Base-by-base conservation (phyloP, 768 basidiomycete genomes). In the Tulasnella sp. region DNA sequence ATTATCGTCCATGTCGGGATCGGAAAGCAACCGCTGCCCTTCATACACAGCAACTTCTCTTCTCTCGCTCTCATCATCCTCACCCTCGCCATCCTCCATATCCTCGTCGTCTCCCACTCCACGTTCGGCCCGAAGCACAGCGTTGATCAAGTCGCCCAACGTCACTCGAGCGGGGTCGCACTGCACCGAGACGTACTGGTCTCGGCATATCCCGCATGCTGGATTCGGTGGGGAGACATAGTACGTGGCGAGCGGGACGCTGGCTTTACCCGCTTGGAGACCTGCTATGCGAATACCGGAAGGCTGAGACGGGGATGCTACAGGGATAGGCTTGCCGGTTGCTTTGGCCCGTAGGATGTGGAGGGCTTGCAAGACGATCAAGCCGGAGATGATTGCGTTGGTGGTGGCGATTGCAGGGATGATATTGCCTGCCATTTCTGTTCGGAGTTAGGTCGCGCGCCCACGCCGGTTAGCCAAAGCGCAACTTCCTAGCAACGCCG, bases 341-440 rank as follows among this genome's bases (percentile, higher is more conserved):
- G 19, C 37, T 49, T 84, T 82, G 42, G 85, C 80, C 29, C 89
- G 90, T 42, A 99, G 86, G 58, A 97, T 86, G 76, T 95, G 91
- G 29, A 98, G 84, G 0, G 96, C 93, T 82, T 98, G 96, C 67
- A 98, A 87, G 31, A 99, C 96, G 81, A 99, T 95, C 49, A 97
- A 85, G 0, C 97, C 97, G 0, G 97, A 92, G 79, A 99, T 90
- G 82, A 99, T 93, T 12, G 97, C 97, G 82, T 99, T 99, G 31
- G 97, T 99, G 3, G 97, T 99, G 5, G 97, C 97, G 80, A 99
- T 99, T 0, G 97, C 97, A 7, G 97, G 97, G 79, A 99, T 99
- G 80, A 99, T 99, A 83, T 99, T 99, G 12, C 97, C 97, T 0
- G 97, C 97, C 94, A 98, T 99, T 83, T 98, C 96, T 97, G 82